Conservation (phyloP, 2,329 filamentous ascomycete genomes). For the Graphium sp. region DNA sequence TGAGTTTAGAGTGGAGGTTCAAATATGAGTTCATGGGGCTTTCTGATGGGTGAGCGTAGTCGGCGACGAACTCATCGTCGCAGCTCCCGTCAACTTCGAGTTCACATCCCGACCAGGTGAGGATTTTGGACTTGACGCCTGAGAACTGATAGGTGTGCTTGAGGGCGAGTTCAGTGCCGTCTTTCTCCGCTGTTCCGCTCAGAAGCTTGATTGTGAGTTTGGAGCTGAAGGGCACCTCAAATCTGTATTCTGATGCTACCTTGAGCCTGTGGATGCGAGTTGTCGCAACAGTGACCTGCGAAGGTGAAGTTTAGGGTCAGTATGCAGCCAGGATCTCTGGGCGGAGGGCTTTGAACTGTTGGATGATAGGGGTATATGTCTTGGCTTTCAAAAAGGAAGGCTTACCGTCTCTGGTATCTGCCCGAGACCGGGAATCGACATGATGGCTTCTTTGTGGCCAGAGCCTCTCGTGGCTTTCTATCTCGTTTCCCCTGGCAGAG, state of each 20-base stretch:
- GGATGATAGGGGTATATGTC: neutral
- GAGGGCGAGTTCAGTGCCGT: constrained; percentile 80
- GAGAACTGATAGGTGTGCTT: constrained; percentile 68
- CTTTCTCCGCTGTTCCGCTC: constrained; percentile 76
- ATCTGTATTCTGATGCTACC: constrained; percentile 61
- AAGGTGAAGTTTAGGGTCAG: constrained; percentile 8
- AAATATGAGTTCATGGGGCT: constrained; percentile 67
- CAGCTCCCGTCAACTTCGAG: constrained; percentile 56
- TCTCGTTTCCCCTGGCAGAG: no score
- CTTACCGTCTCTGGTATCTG: constrained; percentile 45
- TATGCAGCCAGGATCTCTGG: no score
- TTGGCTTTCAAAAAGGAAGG: constrained; percentile 8
- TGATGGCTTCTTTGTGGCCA: constrained; percentile 19
- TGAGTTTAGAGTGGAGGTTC: constrained; percentile 78
- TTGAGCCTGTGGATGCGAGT: constrained; percentile 34
- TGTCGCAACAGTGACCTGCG: constrained; percentile 18
- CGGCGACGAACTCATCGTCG: constrained; percentile 36
- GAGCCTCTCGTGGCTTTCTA: no score
- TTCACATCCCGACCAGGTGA: constrained; percentile 81
- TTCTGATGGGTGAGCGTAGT: constrained; percentile 52
- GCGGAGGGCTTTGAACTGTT: constrained; percentile 1
- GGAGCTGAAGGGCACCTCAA: constrained; percentile 42
- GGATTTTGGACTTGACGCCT: constrained; percentile 72
- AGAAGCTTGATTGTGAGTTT: constrained; percentile 42
- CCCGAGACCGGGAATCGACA: constrained; percentile 62